Conservation (phyloP, 23 red algal genomes). For the Gracilaria domingensis region DNA sequence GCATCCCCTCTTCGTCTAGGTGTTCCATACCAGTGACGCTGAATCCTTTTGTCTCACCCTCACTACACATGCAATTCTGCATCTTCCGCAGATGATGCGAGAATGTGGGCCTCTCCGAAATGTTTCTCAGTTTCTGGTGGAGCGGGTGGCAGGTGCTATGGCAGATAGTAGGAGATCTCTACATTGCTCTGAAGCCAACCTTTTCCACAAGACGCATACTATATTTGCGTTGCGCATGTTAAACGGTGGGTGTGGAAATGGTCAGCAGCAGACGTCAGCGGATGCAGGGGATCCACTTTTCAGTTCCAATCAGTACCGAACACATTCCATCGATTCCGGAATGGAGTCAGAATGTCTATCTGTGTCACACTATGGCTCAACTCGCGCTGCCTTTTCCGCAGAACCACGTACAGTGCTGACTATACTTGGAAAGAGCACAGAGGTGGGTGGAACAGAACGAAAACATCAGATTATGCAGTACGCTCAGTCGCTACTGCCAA, state of each 20-base stretch:
- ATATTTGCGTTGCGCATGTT: neutral
- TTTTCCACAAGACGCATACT: neutral
- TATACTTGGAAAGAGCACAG: too few relatives aligned
- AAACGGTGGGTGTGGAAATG: neutral
- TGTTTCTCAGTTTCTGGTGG: conserved; percentile 1
- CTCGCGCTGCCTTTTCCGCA: too few relatives aligned
- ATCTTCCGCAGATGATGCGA: neutral
- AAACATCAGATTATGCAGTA: too few relatives aligned
- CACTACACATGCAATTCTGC: conserved; percentile 5
- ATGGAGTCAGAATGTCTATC: too few relatives aligned
- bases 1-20: neutral
- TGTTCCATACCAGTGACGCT: neutral
- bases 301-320: too few relatives aligned
- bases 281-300: too few relatives aligned
- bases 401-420: too few relatives aligned
- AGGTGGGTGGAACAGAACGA: too few relatives aligned
- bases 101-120: neutral
- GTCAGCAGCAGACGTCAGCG: too few relatives aligned
- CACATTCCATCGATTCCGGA: too few relatives aligned
- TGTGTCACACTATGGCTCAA: too few relatives aligned
- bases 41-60: neutral
- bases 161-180: neutral
- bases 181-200: neutral
- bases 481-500: too few relatives aligned
- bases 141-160: neutral